Evolutionary conservation across 1,139 yeast genomes (phyloP).

Genomic region (Kazachstania sp.): DNA sequence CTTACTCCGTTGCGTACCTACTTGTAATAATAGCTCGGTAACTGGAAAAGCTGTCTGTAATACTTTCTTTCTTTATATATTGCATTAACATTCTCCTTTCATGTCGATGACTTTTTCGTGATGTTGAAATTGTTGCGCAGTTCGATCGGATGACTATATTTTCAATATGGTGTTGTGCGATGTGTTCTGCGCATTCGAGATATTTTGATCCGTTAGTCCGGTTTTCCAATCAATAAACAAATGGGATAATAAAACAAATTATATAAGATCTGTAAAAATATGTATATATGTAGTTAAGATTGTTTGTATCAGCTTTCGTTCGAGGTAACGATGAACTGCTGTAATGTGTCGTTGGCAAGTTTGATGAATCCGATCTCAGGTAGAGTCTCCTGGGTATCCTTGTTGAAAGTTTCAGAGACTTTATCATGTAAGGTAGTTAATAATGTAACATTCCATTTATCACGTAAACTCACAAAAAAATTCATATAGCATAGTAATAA

Average conservation of each 20-base stretch:
- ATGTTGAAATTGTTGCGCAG: too few relatives aligned
- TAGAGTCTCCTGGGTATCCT: conserved; percentile 1
- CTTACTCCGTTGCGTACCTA: background rate
- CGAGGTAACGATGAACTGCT: background rate
- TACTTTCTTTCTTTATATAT: too few relatives aligned
- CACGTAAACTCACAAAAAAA: conserved; percentile 18
- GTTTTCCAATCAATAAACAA: too few relatives aligned
- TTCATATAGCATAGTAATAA: conserved; percentile 23
- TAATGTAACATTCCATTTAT: conserved; percentile 24
- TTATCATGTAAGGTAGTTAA: conserved; percentile 14
- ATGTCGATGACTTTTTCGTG: background rate
- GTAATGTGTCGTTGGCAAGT: conserved; percentile 17
- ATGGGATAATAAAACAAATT: too few relatives aligned
- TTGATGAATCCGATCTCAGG: conserved; percentile 25
- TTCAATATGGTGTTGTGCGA: background rate
- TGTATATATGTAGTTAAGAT: too few relatives aligned
- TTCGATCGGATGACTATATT: too few relatives aligned
- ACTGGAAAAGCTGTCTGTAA: too few relatives aligned
- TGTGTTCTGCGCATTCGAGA: background rate
- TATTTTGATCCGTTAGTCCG: too few relatives aligned
- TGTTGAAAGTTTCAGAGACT: conserved; percentile 4
- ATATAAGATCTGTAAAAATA: too few relatives aligned
- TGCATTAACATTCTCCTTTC: too few relatives aligned
- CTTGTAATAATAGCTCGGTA: too few relatives aligned
- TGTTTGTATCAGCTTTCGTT: too few relatives aligned